Conservation (phyloP, 805 yeast species). For the Sugiyamaella marilandica region DNA sequence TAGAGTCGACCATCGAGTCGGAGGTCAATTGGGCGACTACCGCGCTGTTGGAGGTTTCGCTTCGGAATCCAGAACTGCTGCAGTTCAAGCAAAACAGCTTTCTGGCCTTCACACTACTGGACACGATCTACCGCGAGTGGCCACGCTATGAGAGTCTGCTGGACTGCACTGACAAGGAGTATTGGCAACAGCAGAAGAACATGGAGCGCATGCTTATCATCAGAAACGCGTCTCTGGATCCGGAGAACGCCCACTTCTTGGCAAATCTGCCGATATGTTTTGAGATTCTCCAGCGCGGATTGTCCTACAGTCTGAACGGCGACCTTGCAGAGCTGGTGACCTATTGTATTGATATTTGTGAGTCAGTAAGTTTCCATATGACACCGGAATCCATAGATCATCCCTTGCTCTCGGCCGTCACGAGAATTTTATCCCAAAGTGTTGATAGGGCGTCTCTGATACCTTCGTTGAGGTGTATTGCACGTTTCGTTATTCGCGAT, state of each 20-base stretch:
- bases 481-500: constrained; percentile 69
- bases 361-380: constrained; percentile 75
- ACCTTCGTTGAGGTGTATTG: constrained; percentile 66
- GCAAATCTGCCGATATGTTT: constrained; percentile 51
- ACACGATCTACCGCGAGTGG: background rate
- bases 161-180: constrained; percentile 8
- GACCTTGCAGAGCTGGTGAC: constrained; percentile 51
- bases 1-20: constrained; percentile 55
- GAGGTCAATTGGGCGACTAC: constrained; percentile 72
- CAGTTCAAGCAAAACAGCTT: constrained; percentile 38
- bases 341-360: constrained; percentile 74
- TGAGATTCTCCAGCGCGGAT: constrained; percentile 39
- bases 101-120: constrained; percentile 2
- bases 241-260: constrained; percentile 72
- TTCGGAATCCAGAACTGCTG: constrained; percentile 46
- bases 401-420: constrained; percentile 54
- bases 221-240: constrained; percentile 79
- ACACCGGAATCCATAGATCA: constrained; percentile 72
- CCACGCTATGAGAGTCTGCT: background rate
- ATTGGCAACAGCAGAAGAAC: constrained; percentile 18
- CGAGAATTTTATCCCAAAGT: constrained; percentile 45
- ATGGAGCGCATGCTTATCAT: constrained; percentile 59
- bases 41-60: constrained; percentile 44
- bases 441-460: constrained; percentile 68
- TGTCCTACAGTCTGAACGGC: constrained; percentile 31